Percentiles rank a stretch among this genome's conserved stretches.
These are phyloP conservation scores for Quercus rubra DNA, from an alignment of 306 rosid species.

Conservation along the genomic window DNA sequence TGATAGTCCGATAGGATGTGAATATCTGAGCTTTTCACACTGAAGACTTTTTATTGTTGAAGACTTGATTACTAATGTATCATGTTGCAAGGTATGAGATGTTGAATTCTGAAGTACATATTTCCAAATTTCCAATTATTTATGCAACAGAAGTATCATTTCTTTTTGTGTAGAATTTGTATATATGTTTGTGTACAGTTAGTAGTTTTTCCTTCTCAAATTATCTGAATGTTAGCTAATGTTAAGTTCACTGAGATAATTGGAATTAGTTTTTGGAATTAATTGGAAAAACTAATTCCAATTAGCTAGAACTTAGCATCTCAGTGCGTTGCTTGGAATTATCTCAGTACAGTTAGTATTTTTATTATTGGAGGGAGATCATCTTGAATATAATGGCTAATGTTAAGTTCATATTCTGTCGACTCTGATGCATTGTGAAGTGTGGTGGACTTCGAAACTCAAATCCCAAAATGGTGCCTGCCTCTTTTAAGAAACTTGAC, in stretches of 20 bases:
- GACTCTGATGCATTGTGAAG: background rate
- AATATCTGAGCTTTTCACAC: conserved; percentile 38
- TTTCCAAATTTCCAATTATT: conserved; percentile 22
- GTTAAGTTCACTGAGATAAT: too few species aligned
- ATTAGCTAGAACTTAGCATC: background rate
- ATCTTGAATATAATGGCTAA: background rate
- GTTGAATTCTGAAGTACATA: conserved; percentile 27
- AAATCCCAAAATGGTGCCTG: background rate
- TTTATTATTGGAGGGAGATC: background rate
- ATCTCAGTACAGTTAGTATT: background rate
- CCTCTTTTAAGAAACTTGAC: background rate
- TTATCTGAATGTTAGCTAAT: too few species aligned
- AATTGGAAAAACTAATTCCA: too few species aligned
- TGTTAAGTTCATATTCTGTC: background rate
- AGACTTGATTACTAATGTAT: conserved; percentile 29
- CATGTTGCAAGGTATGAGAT: conserved; percentile 38
- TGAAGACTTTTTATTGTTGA: conserved; percentile 31
- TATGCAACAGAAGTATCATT: conserved; percentile 19
- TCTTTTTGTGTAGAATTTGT: conserved; percentile 19
- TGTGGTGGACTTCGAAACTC: background rate
- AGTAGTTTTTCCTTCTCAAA: conserved; percentile 14
- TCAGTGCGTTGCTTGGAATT: background rate
- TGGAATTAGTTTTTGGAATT: too few species aligned
- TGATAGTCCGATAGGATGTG: conserved; percentile 33
- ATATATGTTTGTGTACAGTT: conserved; percentile 23